Evolutionary conservation across 805 yeast species (phyloP).

Genomic region (Candida krabiensis): DNA sequence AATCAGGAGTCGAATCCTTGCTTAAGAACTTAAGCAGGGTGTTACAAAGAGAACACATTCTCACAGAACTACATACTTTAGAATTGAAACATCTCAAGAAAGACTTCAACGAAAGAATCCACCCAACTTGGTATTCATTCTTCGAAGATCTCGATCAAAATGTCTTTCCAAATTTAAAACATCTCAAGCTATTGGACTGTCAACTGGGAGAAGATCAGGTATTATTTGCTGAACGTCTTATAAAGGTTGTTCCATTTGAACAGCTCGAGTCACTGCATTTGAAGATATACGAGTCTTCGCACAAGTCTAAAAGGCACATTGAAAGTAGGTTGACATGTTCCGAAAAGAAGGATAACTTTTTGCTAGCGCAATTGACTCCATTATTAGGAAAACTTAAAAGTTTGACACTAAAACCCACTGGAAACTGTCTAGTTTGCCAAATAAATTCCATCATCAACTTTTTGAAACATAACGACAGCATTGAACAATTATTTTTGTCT

Average conservation of each 20-base stretch:
- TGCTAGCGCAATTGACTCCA: constrained; percentile 15
- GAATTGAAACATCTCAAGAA: constrained; percentile 19
- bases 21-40: constrained; percentile 11
- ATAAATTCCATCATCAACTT: constrained; percentile 17
- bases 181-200: constrained; percentile 23
- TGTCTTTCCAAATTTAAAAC: constrained; percentile 14
- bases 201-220: constrained; percentile 24
- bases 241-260: constrained; percentile 7
- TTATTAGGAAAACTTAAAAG: constrained; percentile 16
- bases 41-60: constrained; percentile 6
- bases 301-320: constrained; percentile 20
- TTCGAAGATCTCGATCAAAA: constrained; percentile 13
- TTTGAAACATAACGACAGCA: constrained; percentile 2
- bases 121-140: constrained; percentile 30
- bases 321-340: background rate
- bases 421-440: constrained; percentile 30
- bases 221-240: constrained; percentile 4
- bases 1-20: constrained; percentile 20
- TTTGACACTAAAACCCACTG: constrained; percentile 25
- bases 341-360: constrained; percentile 5
- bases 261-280: constrained; percentile 14
- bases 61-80: constrained; percentile 13
- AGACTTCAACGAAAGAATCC: constrained; percentile 25
- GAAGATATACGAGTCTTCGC: constrained; percentile 28
- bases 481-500: constrained; percentile 18